Percentiles rank a stretch among this genome's conserved stretches.
These are phyloP conservation scores for Colletotrichum falcatum DNA, from an alignment of 2,329 filamentous ascomycete species.

Conservation along the genomic window DNA sequence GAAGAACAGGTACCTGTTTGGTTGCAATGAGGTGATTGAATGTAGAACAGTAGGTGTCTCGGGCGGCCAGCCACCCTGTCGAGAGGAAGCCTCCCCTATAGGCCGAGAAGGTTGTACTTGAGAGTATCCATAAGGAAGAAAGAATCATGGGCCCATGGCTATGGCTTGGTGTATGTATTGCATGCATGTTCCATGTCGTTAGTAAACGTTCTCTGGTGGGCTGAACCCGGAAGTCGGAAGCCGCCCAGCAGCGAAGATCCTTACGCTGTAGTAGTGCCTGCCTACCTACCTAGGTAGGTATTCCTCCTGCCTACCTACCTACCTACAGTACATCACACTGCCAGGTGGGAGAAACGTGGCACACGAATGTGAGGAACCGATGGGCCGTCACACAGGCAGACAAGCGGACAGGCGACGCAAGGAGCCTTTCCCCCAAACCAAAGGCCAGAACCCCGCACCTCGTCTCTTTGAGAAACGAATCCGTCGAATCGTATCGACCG, in stretches of 20 bases:
- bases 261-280: neutral
- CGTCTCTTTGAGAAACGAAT: constrained; percentile 10
- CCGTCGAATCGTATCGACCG: neutral
- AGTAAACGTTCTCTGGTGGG: neutral
- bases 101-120: neutral
- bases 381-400: constrained; percentile 33
- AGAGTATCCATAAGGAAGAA: too few relatives aligned
- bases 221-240: constrained; percentile 4
- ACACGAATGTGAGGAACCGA: constrained; percentile 39
- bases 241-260: constrained; percentile 35
- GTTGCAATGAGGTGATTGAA: neutral
- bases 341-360: constrained; percentile 41
- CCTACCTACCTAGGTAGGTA: too few relatives aligned
- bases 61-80: neutral
- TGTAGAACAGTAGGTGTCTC: neutral
- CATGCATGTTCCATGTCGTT: constrained; percentile 2
- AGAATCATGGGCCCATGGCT: too few relatives aligned
- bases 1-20: neutral
- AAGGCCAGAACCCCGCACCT: constrained; percentile 13
- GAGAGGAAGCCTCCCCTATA: neutral
- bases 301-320: too few relatives aligned
- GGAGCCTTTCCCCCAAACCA: constrained; percentile 34
- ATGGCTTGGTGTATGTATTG: constrained; percentile 10
- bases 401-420: constrained; percentile 26
- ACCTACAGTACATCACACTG: too few relatives aligned